A percentile compares a stretch with the other conserved stretches of the same genome.
Evolutionary conservation across 2,329 filamentous ascomycete species (phyloP).

Genomic region (Penicillium sp.): DNA sequence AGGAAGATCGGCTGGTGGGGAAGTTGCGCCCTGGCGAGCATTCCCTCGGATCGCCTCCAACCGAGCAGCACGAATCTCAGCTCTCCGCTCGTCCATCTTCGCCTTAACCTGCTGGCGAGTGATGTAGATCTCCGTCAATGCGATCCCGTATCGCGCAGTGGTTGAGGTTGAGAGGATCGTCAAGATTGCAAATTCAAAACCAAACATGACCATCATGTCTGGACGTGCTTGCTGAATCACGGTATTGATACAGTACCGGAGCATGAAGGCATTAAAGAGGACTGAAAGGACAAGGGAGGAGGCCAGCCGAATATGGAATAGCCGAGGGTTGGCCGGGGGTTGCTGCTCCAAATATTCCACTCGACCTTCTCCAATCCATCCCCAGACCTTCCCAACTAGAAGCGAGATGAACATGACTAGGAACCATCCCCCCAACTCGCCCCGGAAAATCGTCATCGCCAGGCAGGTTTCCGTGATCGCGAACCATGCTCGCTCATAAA

Average conservation of each 20-base stretch:
- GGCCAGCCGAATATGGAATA: conserved; percentile 80
- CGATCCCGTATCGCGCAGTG: conserved; percentile 68
- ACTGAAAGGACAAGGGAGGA: conserved; percentile 73
- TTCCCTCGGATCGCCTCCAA: conserved; percentile 43
- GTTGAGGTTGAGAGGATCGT: conserved; percentile 75
- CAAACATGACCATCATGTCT: conserved; percentile 99
- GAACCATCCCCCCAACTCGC: conserved; percentile 91
- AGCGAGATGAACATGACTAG: conserved; percentile 92
- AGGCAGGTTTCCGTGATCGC: conserved; percentile 94
- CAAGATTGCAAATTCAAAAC: conserved; percentile 92
- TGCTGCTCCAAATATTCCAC: conserved; percentile 95
- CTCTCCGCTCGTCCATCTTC: conserved; percentile 61
- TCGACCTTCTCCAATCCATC: conserved; percentile 93
- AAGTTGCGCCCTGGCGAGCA: conserved; percentile 33
- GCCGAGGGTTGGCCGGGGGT: conserved; percentile 75
- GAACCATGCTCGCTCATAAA: conserved; percentile 97
- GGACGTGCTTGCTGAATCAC: conserved; percentile 84
- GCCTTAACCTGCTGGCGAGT: conserved; percentile 66
- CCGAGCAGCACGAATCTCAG: conserved; percentile 56
- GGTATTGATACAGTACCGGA: conserved; percentile 72
- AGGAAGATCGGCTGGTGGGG: conserved; percentile 46
- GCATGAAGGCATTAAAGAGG: conserved; percentile 67
- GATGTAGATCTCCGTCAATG: conserved; percentile 69
- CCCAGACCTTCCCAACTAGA: conserved; percentile 93
- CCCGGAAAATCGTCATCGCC: conserved; percentile 96